Base-by-base conservation (phyloP, 768 basidiomycete species). In the Rhodotorula babjevae region DNA sequence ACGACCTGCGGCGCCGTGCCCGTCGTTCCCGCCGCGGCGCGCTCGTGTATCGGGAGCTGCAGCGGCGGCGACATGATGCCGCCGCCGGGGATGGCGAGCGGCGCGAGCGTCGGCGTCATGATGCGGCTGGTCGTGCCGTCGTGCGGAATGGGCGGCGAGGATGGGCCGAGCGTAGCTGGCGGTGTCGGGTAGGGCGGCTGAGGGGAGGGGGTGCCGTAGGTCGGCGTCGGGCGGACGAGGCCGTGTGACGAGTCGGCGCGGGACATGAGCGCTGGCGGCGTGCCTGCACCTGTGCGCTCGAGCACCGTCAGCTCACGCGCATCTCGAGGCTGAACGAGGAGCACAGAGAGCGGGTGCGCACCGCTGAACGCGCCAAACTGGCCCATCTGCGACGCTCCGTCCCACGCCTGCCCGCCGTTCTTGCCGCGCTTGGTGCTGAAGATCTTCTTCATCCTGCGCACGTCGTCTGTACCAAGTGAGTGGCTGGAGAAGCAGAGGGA, bases 401-500 rank as follows among this genome's bases (percentile, higher is more conserved):
- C 7, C 19, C 18, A 40, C 10, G 42, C 36, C 21, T 18, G 16
- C 25, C n/a, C 44, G 18, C 42, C 44, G 29, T 31, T 23, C 56
- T 63, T 67, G 61, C 36, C 46, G 40, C 62, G 61, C 56, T 52
- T 53, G n/a, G 36, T 55, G n/a, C 61, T 25, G n/a, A 72, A 62
- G 57, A 72, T 67, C 62, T 63, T 72, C 65, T 72, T 72, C 71
- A 72, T 72, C 19, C 16, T n/a, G 61, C 21, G 18, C 12, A 31
- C 23, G 63, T 1, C 7, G 33, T 18, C 7, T n/a, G 52, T 19
- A n/a, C 5, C 29, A 55, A 9, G 36, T 16, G 47, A 63, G 58
- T 9, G 15, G 53, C 6, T 47, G 50, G 57, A 49, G 58, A 59
- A 31, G 18, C 19, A 44, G 61, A 46, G 33, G 7, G n/a, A 44